These are phyloP conservation scores for Talaromyces albobiverticillius DNA, from an alignment of 2,329 filamentous ascomycete genomes.

Conservation along the genomic window DNA sequence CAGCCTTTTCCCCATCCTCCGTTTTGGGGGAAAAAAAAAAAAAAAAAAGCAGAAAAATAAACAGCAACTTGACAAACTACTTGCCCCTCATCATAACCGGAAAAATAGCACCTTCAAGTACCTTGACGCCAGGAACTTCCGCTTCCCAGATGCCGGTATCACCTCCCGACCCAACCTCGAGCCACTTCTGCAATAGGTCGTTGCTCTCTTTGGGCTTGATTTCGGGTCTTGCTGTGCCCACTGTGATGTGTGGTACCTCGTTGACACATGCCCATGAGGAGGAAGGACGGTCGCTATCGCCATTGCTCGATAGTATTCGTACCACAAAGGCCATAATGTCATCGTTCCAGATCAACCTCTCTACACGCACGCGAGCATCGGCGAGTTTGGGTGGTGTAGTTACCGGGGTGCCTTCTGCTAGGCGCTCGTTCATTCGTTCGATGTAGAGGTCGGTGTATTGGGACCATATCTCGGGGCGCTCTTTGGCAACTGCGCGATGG, in stretches of 20 bases:
- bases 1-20: too few species aligned
- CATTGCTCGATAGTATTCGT: conserved; percentile 54
- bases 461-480: conserved; percentile 71
- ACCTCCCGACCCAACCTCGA: conserved; percentile 55
- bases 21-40: too few species aligned
- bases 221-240: conserved; percentile 70
- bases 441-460: conserved; percentile 63
- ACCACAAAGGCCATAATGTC: conserved; percentile 90
- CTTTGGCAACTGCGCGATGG: conserved; percentile 65
- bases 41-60: background rate
- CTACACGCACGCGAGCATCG: conserved; percentile 50
- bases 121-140: conserved; percentile 52
- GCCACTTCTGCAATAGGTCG: conserved; percentile 72
- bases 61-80: background rate
- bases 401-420: conserved; percentile 20
- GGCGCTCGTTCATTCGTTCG: conserved; percentile 27
- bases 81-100: conserved; percentile 42
- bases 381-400: conserved; percentile 32
- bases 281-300: conserved; percentile 8
- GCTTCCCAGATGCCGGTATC: conserved; percentile 55
- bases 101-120: conserved; percentile 55
- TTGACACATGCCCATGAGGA: conserved; percentile 69
- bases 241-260: conserved; percentile 77
- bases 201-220: conserved; percentile 97
- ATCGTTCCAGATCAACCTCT: conserved; percentile 75